Conservation (phyloP, 108 stramenopile species). For the Nannochloropsis granulata region DNA sequence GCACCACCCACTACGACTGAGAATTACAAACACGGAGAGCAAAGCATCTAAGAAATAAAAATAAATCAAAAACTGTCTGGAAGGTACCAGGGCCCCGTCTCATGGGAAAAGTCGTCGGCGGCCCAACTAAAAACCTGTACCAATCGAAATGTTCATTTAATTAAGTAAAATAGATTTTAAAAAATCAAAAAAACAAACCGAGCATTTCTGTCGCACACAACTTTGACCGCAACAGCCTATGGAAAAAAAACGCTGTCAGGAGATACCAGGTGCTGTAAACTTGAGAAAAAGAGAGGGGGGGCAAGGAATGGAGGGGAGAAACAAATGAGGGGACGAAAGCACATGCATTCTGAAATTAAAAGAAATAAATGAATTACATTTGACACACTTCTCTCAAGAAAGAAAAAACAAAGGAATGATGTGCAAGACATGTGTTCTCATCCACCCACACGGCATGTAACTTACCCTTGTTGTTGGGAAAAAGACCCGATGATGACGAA, state of each 20-base stretch:
- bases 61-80: not conserved
- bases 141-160: not conserved
- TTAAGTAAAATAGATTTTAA: no score
- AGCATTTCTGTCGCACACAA: not conserved
- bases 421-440: not conserved
- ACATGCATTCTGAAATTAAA: no score
- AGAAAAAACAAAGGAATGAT: not conserved
- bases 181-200: not conserved
- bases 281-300: no score
- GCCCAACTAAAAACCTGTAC: not conserved
- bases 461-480: no score
- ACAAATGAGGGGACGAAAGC: no score
- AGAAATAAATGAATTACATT: no score
- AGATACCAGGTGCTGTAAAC: not conserved
- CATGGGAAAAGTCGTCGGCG: not conserved
- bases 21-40: not conserved
- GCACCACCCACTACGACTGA: not conserved
- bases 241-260: not conserved
- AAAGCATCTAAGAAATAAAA: not conserved
- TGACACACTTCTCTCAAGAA: not conserved
- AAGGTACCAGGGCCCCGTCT: not conserved
- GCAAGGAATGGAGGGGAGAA: no score
- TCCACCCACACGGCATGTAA: no score
- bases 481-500: no score
- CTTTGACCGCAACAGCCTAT: not conserved